Evolutionary conservation across 768 basidiomycete genomes (phyloP), one percentile per base, ranked within the genome.

Genomic region (Termitomyces sp.): DNA sequence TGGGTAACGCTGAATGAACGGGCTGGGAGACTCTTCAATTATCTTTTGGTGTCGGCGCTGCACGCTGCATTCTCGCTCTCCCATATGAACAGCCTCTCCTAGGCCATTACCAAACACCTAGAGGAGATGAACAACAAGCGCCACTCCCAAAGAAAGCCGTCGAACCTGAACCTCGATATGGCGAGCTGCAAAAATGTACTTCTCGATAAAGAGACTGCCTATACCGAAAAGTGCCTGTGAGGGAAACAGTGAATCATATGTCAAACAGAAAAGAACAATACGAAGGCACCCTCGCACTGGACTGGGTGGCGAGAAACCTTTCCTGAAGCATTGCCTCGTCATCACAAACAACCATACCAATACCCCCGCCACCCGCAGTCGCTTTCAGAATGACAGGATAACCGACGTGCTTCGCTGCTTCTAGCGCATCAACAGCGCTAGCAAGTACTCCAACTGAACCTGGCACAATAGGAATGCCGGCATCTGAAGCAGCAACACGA

Each of bases 1-100:
- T 36, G 79, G 76, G 69, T 78, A 73, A 3, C 66, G 57, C 1
- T 69, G 56, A 45, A 85, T 75, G 66, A 86, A 88, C 0, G 87
- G 85, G 64, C 85, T 86, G 0, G 86, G 85, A 4, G 82, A 79
- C 66, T 90, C 88, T 64, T 91, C 88, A 29, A 91, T 82, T 3
- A 91, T 79, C 68, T 91, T 91, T 69, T 91, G 88, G 64, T 89
- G 85, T 36, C 88, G 73, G 36, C 88, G 75, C 66, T 91, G 88
- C 9, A 87, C 71, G 52, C 85, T 87, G 65, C 88, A 89, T 69
- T 91, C 88, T 14, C 88, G 78, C 67, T 89, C 88, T 42, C 85
- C 84, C 76, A 88, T 81, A 64, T 88, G 85, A 5, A 88, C 73
- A 11, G 82, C 83, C 48, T 82, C 73, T 3, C 84, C 85, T 0